These are phyloP conservation scores for Volvariella volvacea DNA, from an alignment of 1,284 basidiomycete genomes.

Conservation along the genomic window DNA sequence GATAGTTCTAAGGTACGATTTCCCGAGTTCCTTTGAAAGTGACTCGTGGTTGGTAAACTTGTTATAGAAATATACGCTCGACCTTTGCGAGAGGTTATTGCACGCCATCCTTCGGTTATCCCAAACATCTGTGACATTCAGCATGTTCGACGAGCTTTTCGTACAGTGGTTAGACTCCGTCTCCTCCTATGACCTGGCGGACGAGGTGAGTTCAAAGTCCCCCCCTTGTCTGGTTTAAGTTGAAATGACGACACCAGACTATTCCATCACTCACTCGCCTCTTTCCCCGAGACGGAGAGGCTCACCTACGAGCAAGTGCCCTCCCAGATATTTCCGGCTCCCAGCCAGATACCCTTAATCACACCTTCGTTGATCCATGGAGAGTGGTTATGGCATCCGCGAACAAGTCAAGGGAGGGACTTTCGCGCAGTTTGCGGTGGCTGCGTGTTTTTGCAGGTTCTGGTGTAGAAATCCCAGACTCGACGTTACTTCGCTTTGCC, in stretches of 20 bases:
- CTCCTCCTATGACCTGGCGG: slow-evolving; percentile 22
- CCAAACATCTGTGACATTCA: slow-evolving; percentile 52
- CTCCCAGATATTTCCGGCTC: slow-evolving; percentile 24
- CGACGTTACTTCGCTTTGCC: slow-evolving; percentile 42
- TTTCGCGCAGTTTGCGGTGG: slow-evolving; percentile 53
- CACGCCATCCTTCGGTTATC: slow-evolving; percentile 47
- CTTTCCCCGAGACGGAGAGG: slow-evolving; percentile 46
- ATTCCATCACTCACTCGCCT: slow-evolving; percentile 51
- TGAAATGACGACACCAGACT: slow-evolving; percentile 26
- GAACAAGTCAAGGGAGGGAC: slow-evolving; percentile 34
- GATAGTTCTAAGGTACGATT: background rate
- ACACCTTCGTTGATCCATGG: slow-evolving; percentile 47
- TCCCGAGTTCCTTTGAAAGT: background rate
- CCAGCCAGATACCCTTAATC: slow-evolving; percentile 19
- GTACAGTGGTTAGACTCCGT: slow-evolving; percentile 56
- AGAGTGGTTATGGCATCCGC: slow-evolving; percentile 41
- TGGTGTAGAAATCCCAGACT: slow-evolving; percentile 57
- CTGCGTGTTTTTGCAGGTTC: slow-evolving; percentile 60
- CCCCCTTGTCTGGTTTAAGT: background rate
- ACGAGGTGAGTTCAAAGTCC: slow-evolving; percentile 26
- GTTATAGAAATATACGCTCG: background rate
- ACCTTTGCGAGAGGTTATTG: slow-evolving; percentile 18
- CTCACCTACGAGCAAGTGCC: slow-evolving; percentile 28
- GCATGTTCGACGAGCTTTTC: slow-evolving; percentile 55
- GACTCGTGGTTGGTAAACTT: no score